A percentile compares a stretch with the other conserved stretches of the same genome.
These are phyloP conservation scores for Byssochlamys sp. DNA, from an alignment of 2,329 filamentous ascomycete genomes.

Conservation along the genomic window DNA sequence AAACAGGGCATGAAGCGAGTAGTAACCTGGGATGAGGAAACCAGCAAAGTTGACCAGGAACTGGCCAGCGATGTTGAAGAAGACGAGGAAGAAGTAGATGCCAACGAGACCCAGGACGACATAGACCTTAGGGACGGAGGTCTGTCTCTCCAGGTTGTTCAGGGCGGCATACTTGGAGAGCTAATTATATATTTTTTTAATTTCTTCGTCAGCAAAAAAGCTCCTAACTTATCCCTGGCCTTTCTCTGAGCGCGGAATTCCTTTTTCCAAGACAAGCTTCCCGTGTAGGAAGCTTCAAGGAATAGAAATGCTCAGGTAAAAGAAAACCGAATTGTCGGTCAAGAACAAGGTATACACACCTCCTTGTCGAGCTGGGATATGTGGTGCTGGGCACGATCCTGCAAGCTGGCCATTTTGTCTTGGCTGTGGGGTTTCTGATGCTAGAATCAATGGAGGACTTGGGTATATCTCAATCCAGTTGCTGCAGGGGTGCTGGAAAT, in stretches of 20 bases:
- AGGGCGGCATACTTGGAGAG: constrained; percentile 58
- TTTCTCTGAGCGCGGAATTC: not conserved
- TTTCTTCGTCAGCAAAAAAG: not conserved
- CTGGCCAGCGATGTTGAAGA: constrained; percentile 62
- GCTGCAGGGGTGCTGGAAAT: not conserved
- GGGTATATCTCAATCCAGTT: not conserved
- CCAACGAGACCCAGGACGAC: constrained; percentile 54
- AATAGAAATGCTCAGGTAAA: constrained; percentile 8
- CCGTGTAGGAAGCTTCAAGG: not conserved
- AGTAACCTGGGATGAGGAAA: constrained; percentile 57
- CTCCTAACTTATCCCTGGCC: not conserved
- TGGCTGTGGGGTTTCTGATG: not conserved
- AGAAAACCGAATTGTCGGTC: constrained; percentile 7
- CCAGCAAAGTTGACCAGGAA: constrained; percentile 60
- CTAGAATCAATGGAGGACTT: not conserved
- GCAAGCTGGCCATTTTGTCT: constrained; percentile 40
- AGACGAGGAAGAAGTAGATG: constrained; percentile 61
- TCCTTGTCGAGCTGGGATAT: constrained; percentile 61
- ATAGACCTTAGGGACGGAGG: constrained; percentile 59
- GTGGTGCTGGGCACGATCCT: constrained; percentile 54
- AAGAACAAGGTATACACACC: constrained; percentile 34
- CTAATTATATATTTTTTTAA: constrained; percentile 25
- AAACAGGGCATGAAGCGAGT: constrained; percentile 57
- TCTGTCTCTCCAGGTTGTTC: constrained; percentile 60
- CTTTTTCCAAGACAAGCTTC: not conserved